Base-by-base conservation (phyloP, 2,329 filamentous ascomycete genomes). In the Geoglossum cookeanum region DNA sequence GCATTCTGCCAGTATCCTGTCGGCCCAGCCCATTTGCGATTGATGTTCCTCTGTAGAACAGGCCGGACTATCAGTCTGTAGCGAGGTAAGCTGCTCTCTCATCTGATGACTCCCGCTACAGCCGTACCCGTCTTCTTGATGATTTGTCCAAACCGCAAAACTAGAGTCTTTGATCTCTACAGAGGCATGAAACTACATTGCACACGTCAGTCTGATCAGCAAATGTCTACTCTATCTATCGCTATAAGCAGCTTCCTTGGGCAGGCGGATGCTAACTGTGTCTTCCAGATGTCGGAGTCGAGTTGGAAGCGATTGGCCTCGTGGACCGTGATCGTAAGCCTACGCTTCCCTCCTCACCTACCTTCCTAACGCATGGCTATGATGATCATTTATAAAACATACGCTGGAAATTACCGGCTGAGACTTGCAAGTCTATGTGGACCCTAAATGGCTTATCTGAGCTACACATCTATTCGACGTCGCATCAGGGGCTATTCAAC, bases 381-480 rank as follows among this genome's bases (percentile, higher is more conserved):
- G 79, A 84, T 87, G 84, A 84, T 78, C 77, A 67, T 69, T 63
- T 35, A 48, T 33, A 56, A 42, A 22, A 72, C 79, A 79, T 81
- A 85, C 76, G 86, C 88, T 90, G 87, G 87, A 91, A 92, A 84
- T 94, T 94, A 94, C 87, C 87, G 87, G 82, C 87, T 81, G 85
- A 94, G 78, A 77, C 74, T 73, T 30, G 62, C 68, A 73, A 70
- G 74, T 75, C 75, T 69, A 78, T 87, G 87, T 85, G 75, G 86
- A 87, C 77, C 89, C 76, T 71, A 81, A 83, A 80, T 86, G 86
- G 87, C 87, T 89, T 84, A 78, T 79, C 86, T 90, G 86, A 90
- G 79, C 66, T 67, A 32, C 44, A 27, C 29, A 33, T 11, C n/a
- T 27, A 30, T 42, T 11, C 22, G 22, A 17, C 35, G 2, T 4